Evolutionary conservation across 169 alveolate genomes (phyloP).

Genomic region (Plasmodium gaboni): DNA sequence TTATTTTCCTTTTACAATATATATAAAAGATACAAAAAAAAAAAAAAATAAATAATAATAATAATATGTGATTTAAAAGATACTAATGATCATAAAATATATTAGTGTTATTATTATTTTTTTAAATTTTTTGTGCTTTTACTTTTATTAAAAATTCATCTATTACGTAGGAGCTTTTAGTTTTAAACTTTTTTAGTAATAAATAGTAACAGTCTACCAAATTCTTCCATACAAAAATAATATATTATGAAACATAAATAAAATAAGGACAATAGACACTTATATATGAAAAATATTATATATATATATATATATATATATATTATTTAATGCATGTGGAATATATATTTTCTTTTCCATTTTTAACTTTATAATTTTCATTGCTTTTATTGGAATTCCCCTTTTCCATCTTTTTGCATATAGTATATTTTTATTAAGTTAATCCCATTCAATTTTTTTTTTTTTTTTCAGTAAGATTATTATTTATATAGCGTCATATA

Average conservation of each 20-base stretch:
- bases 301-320: not conserved
- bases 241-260: not conserved
- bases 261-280: not conserved
- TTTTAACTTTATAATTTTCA: conserved; percentile 30
- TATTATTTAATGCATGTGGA: not conserved
- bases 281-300: not conserved
- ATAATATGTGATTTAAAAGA: not conserved
- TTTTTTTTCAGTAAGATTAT: too few relatives aligned
- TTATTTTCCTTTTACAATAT: conserved; percentile 56
- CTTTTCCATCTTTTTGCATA: conserved; percentile 8
- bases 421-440: too few relatives aligned
- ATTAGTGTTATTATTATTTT: not conserved
- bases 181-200: conserved; percentile 56
- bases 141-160: conserved; percentile 72
- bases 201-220: conserved; percentile 60
- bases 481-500: too few relatives aligned
- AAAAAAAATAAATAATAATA: not conserved
- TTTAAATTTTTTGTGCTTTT: not conserved
- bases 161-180: conserved; percentile 55
- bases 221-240: conserved; percentile 25
- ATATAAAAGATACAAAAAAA: too few relatives aligned
- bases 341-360: conserved; percentile 3
- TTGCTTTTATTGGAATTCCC: conserved; percentile 9
- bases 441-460: too few relatives aligned
- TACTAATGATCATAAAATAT: not conserved